Base-by-base conservation (phyloP, 164 flowering plant genomes). In the Kalanchoe fedtschenkoi region DNA sequence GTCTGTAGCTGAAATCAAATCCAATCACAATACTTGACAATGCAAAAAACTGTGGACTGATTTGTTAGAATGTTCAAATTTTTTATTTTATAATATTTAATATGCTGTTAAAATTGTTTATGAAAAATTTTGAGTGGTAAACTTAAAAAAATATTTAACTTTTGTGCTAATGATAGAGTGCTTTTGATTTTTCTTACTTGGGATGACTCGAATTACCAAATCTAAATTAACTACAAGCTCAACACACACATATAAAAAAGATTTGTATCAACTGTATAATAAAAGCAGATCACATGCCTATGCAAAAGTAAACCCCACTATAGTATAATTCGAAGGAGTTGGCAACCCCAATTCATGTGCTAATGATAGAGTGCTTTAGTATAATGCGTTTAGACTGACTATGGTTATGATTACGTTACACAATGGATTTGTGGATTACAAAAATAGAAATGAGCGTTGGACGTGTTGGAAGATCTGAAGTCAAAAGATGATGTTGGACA, bases 21-120 rank as follows among this genome's bases (percentile, higher is more conserved):
- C 55, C 55, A 47, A 47, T 30, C 55, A 47, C 30, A 24, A 29
- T 47, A 47, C 55, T 30, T 47, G 55, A 47, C 55, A 47, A 47
- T 22, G 24, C 3, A 47, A n/a, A n/a, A n/a, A 47, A 30, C 15
- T 47, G 15, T 9, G 11, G 39, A 37, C 13, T 37, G 39, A 37
- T 15, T 37, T 37, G 30, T n/a, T n/a, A n/a, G n/a, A n/a, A n/a
- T n/a, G 21, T 47, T 47, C 2, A 24, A 8, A n/a, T n/a, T 24
- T 5, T 7, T 24, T 26, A 24, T 13, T 26, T 13, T 9, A 51
- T 6, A 26, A 11, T 51, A 4, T 4, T 0, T 6, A 11, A 11
- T 22, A 47, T 11, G 1, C 11, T 9, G 54, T 13, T 46, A 2
- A 46, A 3, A 17, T 43, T 43, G 47, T 43, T 17, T 43, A 43